Percentiles rank a stretch among this genome's conserved stretches.
These are phyloP conservation scores for Amaranthus hypochondriacus DNA, from an alignment of 148 eudicot species.

Conservation along the genomic window DNA sequence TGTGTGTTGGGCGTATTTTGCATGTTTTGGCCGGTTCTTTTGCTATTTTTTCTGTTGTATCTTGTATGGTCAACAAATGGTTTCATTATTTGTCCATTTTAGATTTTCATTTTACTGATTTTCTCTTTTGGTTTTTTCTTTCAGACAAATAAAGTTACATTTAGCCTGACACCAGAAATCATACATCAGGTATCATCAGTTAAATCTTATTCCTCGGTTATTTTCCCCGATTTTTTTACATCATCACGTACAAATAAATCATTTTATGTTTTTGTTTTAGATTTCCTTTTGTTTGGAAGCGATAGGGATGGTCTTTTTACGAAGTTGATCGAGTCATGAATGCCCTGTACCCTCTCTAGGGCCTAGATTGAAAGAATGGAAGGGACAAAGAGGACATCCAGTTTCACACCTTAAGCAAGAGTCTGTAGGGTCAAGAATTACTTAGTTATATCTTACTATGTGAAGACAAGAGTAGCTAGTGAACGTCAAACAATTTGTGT, in stretches of 20 bases:
- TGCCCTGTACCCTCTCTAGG: neutral
- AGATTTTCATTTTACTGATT: constrained; percentile 11
- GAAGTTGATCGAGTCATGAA: neutral
- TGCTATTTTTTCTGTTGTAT: neutral
- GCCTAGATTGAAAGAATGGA: too few species aligned
- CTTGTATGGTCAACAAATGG: neutral
- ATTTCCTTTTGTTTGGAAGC: neutral
- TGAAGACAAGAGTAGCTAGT: neutral
- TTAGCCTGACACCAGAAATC: constrained; percentile 87
- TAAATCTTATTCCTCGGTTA: neutral
- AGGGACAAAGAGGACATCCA: too few species aligned
- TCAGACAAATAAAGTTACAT: constrained; percentile 92
- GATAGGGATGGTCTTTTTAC: neutral
- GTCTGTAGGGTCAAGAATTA: neutral
- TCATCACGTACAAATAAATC: too few species aligned
- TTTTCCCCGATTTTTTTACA: neutral
- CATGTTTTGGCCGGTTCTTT: neutral
- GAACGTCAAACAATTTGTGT: neutral
- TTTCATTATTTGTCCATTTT: neutral
- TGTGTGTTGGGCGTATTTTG: neutral
- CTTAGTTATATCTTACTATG: neutral
- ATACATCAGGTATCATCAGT: constrained; percentile 72
- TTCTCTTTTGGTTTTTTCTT: constrained; percentile 18
- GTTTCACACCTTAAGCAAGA: neutral
- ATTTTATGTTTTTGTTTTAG: constrained; percentile 2